Percentiles rank a stretch among this genome's conserved stretches.
Conservation (phyloP, 306 rosid genomes). For the Dryas drummondii region DNA sequence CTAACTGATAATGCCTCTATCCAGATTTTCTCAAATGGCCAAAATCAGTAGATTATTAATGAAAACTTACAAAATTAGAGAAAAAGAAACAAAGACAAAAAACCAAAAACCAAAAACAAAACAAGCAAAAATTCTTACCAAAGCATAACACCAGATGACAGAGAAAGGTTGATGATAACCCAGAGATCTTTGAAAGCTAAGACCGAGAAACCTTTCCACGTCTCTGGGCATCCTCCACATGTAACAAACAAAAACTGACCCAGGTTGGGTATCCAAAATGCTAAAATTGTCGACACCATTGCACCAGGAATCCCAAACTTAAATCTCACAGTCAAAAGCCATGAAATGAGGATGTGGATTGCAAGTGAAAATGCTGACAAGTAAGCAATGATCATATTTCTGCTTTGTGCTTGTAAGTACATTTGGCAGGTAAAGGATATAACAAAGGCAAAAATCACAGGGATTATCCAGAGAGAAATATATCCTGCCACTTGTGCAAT, state of each 20-base stretch:
- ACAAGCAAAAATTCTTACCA: constrained; percentile 36
- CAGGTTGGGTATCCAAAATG: constrained; percentile 53
- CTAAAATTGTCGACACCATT: constrained; percentile 43
- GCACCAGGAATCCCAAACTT: constrained; percentile 59
- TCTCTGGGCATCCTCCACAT: constrained; percentile 48
- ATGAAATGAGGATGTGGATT: constrained; percentile 41
- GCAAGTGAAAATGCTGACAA: constrained; percentile 48
- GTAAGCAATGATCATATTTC: constrained; percentile 52
- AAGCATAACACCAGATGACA: constrained; percentile 64
- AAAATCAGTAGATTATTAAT: neutral
- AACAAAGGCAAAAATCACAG: constrained; percentile 34
- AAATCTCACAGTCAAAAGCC: constrained; percentile 54
- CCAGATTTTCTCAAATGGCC: neutral
- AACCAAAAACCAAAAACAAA: neutral
- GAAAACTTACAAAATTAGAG: no score
- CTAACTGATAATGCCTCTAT: no score
- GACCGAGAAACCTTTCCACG: constrained; percentile 61
- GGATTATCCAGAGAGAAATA: constrained; percentile 54
- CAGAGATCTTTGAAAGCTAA: constrained; percentile 61
- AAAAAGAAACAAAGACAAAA: neutral
- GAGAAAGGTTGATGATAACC: constrained; percentile 55
- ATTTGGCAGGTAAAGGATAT: constrained; percentile 57
- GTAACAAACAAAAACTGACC: constrained; percentile 49
- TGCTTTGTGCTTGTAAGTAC: constrained; percentile 66
- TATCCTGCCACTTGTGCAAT: constrained; percentile 45